Evolutionary conservation across 1,284 basidiomycete genomes (phyloP).

Genomic region (Austroboletus novae-zelandiae): DNA sequence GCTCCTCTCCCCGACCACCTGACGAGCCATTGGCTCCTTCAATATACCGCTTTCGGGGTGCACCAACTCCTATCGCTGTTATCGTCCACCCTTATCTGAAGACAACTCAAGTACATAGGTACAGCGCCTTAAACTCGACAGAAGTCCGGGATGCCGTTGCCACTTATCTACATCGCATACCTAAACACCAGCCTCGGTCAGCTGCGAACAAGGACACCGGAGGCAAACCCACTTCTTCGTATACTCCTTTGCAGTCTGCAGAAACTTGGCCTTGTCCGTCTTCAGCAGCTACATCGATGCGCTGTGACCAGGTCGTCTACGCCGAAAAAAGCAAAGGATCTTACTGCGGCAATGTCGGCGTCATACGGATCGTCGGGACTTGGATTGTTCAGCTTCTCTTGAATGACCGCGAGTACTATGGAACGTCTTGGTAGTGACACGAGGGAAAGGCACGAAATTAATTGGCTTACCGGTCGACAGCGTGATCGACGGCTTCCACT

Average conservation of each 20-base stretch:
- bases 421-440: constrained; percentile 6
- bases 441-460: background rate
- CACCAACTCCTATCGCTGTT: constrained; percentile 7
- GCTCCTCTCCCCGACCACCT: background rate
- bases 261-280: constrained; percentile 68
- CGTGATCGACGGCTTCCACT: constrained; percentile 92
- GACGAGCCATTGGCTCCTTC: constrained; percentile 11
- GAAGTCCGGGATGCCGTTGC: constrained; percentile 1
- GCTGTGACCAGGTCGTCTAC: background rate
- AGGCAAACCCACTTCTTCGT: constrained; percentile 65
- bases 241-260: constrained; percentile 72
- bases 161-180: constrained; percentile 23
- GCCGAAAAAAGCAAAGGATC: constrained; percentile 17
- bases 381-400: constrained; percentile 86
- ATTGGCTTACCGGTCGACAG: constrained; percentile 60
- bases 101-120: constrained; percentile 9
- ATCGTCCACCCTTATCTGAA: constrained; percentile 8
- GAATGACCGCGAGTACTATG: constrained; percentile 73
- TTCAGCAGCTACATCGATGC: constrained; percentile 55
- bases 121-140: constrained; percentile 6
- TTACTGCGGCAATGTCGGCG: constrained; percentile 75
- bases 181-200: constrained; percentile 13
- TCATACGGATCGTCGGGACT: constrained; percentile 90
- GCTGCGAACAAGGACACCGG: constrained; percentile 2
- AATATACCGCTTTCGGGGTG: constrained; percentile 23